These are phyloP conservation scores for Neopestalotiopsis clavispora DNA, from an alignment of 2,329 filamentous ascomycete species.

Conservation along the genomic window DNA sequence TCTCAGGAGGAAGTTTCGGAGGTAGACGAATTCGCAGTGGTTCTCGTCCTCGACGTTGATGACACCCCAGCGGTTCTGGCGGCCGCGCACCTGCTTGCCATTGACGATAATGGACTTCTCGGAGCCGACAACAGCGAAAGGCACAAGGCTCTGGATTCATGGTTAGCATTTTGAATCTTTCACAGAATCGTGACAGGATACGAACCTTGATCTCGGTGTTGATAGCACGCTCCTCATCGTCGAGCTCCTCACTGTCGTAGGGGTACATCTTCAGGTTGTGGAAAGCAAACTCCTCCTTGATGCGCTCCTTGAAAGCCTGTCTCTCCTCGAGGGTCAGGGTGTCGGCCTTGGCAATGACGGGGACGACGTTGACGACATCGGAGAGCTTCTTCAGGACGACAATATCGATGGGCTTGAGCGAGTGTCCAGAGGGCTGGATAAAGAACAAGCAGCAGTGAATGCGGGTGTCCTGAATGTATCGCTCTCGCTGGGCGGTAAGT, in stretches of 20 bases:
- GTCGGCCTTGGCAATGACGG: constrained; percentile 98
- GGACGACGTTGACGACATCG: constrained; percentile 98
- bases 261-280: constrained; percentile 99
- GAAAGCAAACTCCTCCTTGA: constrained; percentile 99
- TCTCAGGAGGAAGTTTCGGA: constrained; percentile 97
- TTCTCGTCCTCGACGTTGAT: constrained; percentile 99
- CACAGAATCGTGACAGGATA: constrained; percentile 6
- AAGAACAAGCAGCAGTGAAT: constrained; percentile 99
- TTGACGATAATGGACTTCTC: constrained; percentile 98
- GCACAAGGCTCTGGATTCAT: constrained; percentile 76
- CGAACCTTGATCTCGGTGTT: constrained; percentile 96
- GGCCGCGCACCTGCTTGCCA: constrained; percentile 95
- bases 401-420: constrained; percentile 98
- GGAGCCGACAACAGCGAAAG: constrained; percentile 96
- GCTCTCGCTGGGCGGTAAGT: constrained; percentile 97
- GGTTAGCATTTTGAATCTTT: neutral
- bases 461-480: constrained; percentile 98
- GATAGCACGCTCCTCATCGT: constrained; percentile 91
- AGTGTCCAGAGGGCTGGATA: constrained; percentile 98
- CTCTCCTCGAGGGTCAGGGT: constrained; percentile 95
- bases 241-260: constrained; percentile 98
- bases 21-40: constrained; percentile 99
- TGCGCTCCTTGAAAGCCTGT: constrained; percentile 95
- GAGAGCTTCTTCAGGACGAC: constrained; percentile 99
- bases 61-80: constrained; percentile 98